These are phyloP conservation scores for Naganishia albida DNA, from an alignment of 1,284 basidiomycete species.

Conservation along the genomic window DNA sequence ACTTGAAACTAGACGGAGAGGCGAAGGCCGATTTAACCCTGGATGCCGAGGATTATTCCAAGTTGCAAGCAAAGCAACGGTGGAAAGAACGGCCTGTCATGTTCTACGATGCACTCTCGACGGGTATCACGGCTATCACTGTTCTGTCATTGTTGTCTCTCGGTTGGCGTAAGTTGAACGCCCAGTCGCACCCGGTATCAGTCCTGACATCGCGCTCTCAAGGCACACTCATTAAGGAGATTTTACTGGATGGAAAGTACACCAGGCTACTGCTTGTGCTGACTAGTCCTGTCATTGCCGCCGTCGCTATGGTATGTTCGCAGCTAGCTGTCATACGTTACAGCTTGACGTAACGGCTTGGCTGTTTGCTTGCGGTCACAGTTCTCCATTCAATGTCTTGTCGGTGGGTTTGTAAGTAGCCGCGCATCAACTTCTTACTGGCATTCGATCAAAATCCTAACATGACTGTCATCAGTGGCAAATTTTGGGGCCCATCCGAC, in stretches of 20 bases:
- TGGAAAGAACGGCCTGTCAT: constrained; percentile 51
- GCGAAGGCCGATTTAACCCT: constrained; percentile 38
- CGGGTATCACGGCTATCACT: constrained; percentile 56
- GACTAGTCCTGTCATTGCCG: constrained; percentile 56
- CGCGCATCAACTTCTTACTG: constrained; percentile 38
- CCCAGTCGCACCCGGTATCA: neutral
- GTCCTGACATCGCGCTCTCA: neutral
- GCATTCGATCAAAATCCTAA: constrained; percentile 35
- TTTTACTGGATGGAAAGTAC: constrained; percentile 57
- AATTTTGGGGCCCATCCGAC: constrained; percentile 58
- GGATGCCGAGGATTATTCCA: constrained; percentile 39
- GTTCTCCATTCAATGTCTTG: constrained; percentile 33
- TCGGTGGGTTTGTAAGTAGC: constrained; percentile 44
- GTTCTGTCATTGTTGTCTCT: constrained; percentile 40
- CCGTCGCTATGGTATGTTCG: constrained; percentile 52
- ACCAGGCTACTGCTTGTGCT: constrained; percentile 57
- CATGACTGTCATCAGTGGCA: constrained; percentile 36
- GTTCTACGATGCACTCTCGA: constrained; percentile 58
- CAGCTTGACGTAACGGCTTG: neutral
- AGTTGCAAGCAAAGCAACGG: constrained; percentile 34
- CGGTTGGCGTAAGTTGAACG: constrained; percentile 40
- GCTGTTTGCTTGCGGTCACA: neutral
- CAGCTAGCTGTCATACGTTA: neutral
- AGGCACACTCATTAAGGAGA: constrained; percentile 58
- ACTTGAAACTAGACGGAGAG: constrained; percentile 30